Evolutionary conservation across 169 alveolate species (phyloP), one percentile per base, ranked within the genome.

Genomic region (Plasmodium yoelii): DNA sequence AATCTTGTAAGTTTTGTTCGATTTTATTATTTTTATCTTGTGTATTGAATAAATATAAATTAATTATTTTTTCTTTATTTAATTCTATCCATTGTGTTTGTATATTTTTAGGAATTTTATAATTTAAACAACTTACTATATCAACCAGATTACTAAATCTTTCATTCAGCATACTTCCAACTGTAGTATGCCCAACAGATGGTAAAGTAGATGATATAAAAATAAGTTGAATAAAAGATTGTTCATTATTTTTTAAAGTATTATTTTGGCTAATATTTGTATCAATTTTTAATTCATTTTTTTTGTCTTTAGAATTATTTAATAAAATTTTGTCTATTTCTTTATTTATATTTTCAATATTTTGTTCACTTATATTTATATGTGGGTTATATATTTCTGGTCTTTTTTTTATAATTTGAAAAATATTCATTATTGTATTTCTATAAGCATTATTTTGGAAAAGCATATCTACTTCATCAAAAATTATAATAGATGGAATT

Each of bases 381-480:
- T 92, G 88, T 0, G 96, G 96, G 42, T 93, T 92, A 61, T 92
- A 93, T 34, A 70, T 59, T 15, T 72, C 80, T 0, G 96, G 96
- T 26, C 96, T 63, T 18, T 92, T 94, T 13, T 94, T 86, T n/a
- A 93, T 74, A 39, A 65, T 19, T 24, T 92, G 72, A 22, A 91
- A 82, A 34, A 93, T 88, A 34, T 93, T 93, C 93, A 93, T 88
- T 90, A 93, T 73, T 12, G 94, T 91, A 64, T 93, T 91, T 59
- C 96, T 86, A 60, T 87, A 75, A 15, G 95, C 94, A 75, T 92
- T 92, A 80, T 92, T 93, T 64, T 93, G 95, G 47, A 91, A 86
- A 6, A 93, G 92, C 90, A 77, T 87, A 53, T 93, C 96, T 47
- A 89, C 92, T 70, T 93, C 96, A 70, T 93, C 96, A 56, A 93